phyloP scores from a whole-genome alignment of 179 eudicot species.

The Silene vulgaris region DNA sequence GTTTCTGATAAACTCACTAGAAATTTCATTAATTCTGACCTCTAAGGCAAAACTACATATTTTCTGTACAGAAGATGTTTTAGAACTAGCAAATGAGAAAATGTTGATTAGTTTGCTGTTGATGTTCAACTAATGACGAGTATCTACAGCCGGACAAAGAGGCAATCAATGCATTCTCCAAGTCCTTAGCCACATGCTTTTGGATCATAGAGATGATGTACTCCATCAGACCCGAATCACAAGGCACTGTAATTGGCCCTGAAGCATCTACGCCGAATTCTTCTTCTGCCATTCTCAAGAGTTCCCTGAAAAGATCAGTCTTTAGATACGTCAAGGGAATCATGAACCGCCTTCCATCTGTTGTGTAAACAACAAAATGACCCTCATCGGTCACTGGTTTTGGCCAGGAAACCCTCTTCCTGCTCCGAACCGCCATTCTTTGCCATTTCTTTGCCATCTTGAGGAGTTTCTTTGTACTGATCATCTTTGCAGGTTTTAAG shows the following conservation, averaged over 20 bases:
- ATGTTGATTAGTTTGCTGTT: not conserved
- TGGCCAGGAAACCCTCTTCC: not conserved
- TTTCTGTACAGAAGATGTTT: not conserved
- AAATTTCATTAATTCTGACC: not conserved
- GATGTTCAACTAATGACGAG: slow-evolving; percentile 1
- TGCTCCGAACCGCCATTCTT: not conserved
- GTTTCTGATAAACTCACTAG: too few relatives aligned
- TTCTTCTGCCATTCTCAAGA: not conserved
- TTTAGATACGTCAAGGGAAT: too few relatives aligned
- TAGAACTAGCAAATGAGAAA: slow-evolving; percentile 3
- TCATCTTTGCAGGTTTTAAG: slow-evolving; percentile 1
- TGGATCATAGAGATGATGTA: too few relatives aligned
- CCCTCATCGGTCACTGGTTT: not conserved
- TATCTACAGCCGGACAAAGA: not conserved
- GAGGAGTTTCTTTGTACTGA: slow-evolving; percentile 5
- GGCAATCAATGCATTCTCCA: too few relatives aligned
- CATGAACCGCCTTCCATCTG: not conserved
- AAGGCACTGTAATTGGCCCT: too few relatives aligned
- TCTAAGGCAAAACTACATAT: not conserved
- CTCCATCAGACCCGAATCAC: too few relatives aligned
- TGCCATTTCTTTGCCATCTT: slow-evolving; percentile 9
- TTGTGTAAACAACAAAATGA: slow-evolving; percentile 12
- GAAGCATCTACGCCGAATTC: too few relatives aligned
- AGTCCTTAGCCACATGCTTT: too few relatives aligned
- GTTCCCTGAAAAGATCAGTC: slow-evolving; percentile 26